A percentile compares a stretch with the other conserved stretches of the same genome.
Evolutionary conservation across 441 rosid species (phyloP).

Genomic region (Macaranga tanarius): DNA sequence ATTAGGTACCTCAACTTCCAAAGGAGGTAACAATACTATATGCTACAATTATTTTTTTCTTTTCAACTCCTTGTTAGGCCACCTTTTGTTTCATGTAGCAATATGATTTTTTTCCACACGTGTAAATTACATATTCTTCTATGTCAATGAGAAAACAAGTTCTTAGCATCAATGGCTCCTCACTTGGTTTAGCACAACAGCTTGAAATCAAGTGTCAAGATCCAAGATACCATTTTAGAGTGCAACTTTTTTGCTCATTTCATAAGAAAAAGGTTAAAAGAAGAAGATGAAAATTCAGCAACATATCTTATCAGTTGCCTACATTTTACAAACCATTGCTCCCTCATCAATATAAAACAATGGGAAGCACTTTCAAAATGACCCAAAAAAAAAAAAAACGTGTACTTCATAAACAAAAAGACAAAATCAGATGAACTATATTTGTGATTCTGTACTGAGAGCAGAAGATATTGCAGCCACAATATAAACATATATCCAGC

Average conservation of each 20-base stretch:
- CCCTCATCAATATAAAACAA: not conserved
- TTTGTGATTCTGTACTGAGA: not conserved
- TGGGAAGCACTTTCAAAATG: not conserved
- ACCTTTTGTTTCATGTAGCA: not conserved
- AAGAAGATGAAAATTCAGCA: not conserved
- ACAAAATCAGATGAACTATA: not conserved
- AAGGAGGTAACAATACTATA: conserved; percentile 33
- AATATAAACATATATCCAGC: not conserved
- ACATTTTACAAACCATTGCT: not conserved
- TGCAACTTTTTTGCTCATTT: not conserved
- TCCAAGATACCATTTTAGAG: too few relatives aligned
- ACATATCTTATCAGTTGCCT: not conserved
- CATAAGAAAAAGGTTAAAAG: not conserved
- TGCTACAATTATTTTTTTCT: not conserved
- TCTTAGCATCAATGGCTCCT: too few relatives aligned
- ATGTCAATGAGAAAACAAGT: too few relatives aligned
- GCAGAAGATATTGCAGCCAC: not conserved
- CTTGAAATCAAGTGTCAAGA: too few relatives aligned
- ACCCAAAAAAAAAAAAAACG: not conserved
- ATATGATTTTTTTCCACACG: too few relatives aligned
- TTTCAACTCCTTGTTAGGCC: too few relatives aligned
- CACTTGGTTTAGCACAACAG: too few relatives aligned
- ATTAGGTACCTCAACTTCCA: conserved; percentile 70
- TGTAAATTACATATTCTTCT: too few relatives aligned
- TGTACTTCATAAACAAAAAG: not conserved